phyloP scores from a whole-genome alignment of 495 filamentous ascomycete genomes.

The Aspergillus funiculosus region DNA sequence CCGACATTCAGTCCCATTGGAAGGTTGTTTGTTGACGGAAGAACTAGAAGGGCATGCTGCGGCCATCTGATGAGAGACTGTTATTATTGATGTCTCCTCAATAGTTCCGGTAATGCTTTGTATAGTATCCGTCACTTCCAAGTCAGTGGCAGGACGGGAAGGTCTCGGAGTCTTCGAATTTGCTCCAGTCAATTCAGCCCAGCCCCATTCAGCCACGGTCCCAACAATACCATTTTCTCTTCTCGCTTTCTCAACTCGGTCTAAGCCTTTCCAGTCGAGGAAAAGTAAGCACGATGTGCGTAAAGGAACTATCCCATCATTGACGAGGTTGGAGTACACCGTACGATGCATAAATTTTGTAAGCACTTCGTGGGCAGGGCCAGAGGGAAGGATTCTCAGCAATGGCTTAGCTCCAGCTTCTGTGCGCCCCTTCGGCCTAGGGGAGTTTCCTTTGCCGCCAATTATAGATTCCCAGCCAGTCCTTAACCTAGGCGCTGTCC shows the following conservation, averaged over 20 bases:
- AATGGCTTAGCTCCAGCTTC: constrained; percentile 83
- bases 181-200: constrained; percentile 86
- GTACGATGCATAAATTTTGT: constrained; percentile 86
- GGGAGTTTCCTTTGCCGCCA: constrained; percentile 63
- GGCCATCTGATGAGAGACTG: neutral
- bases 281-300: constrained; percentile 95
- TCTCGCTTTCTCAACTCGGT: constrained; percentile 87
- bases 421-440: constrained; percentile 56
- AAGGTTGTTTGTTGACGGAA: constrained; percentile 14
- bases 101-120: constrained; percentile 23
- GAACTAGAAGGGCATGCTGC: neutral
- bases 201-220: constrained; percentile 88
- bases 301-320: constrained; percentile 94
- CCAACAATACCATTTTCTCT: constrained; percentile 87
- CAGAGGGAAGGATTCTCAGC: constrained; percentile 83
- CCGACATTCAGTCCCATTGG: constrained; percentile 6
- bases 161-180: constrained; percentile 53
- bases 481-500: constrained; percentile 79
- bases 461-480: constrained; percentile 87
- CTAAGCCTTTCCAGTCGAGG: constrained; percentile 91
- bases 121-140: constrained; percentile 24
- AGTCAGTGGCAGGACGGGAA: constrained; percentile 23
- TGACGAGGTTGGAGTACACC: constrained; percentile 95
- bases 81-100: constrained; percentile 6
- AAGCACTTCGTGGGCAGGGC: constrained; percentile 82